Conservation (phyloP, 2,329 filamentous ascomycete species). For the Sarocladiaceae sp. region DNA sequence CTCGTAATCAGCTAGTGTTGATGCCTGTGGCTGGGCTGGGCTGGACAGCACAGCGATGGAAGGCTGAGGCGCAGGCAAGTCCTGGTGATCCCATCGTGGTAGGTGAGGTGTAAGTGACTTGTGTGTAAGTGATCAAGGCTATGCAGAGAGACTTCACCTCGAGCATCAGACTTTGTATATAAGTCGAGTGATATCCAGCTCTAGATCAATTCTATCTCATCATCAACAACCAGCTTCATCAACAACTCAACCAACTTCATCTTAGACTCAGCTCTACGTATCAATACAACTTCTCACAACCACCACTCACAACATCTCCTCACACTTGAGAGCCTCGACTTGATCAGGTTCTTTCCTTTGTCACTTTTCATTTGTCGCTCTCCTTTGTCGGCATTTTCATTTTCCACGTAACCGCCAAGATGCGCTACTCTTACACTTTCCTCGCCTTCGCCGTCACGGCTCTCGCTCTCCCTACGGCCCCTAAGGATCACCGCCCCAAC, state of each 20-base stretch:
- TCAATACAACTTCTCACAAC: too few relatives aligned
- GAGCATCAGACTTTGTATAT: not conserved
- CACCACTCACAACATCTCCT: not conserved
- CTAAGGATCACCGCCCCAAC: constrained; percentile 9
- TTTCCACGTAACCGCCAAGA: not conserved
- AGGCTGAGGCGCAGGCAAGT: too few relatives aligned
- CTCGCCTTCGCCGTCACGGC: constrained; percentile 14
- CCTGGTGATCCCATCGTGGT: too few relatives aligned
- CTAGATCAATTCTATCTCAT: not conserved
- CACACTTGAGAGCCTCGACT: not conserved
- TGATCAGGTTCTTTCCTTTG: not conserved
- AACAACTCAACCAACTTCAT: not conserved
- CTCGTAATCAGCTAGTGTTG: too few relatives aligned
- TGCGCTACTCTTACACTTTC: constrained; percentile 11
- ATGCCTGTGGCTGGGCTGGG: too few relatives aligned
- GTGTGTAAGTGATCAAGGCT: too few relatives aligned
- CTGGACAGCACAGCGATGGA: too few relatives aligned
- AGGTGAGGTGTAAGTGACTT: too few relatives aligned
- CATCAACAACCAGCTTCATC: not conserved
- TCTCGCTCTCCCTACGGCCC: constrained; percentile 12
- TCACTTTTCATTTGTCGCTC: not conserved
- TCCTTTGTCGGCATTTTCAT: not conserved
- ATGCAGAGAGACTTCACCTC: too few relatives aligned
- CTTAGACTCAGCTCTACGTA: not conserved
- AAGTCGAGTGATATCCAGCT: too few relatives aligned